Evolutionary conservation across 1,284 basidiomycete genomes (phyloP).

Genomic region (Ceratorhiza oryzae-sativae): DNA sequence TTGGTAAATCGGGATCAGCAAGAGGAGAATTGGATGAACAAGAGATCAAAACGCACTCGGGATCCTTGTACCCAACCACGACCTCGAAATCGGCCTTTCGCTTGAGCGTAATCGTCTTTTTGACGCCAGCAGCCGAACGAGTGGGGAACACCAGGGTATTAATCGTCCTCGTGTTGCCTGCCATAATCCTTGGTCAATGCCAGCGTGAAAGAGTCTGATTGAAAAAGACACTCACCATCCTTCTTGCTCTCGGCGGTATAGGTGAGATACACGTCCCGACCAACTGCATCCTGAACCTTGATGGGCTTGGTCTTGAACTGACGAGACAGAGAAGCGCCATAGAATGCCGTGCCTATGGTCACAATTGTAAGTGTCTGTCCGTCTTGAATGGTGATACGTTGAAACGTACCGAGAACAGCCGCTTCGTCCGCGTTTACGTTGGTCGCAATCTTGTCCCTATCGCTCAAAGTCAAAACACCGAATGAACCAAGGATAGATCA

Average conservation of each 20-base stretch:
- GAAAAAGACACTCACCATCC: constrained; percentile 38
- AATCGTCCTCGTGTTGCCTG: constrained; percentile 66
- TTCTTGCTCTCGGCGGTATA: constrained; percentile 68
- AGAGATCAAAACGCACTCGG: constrained; percentile 41
- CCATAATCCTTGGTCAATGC: not conserved
- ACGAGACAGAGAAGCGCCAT: constrained; percentile 87
- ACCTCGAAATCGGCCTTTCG: constrained; percentile 80
- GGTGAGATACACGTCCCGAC: constrained; percentile 77
- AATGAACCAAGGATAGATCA: not conserved
- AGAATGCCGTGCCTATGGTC: constrained; percentile 91
- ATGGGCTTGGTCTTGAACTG: constrained; percentile 98
- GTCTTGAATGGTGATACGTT: too few species aligned
- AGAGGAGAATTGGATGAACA: not conserved
- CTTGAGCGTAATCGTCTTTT: constrained; percentile 84
- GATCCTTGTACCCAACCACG: constrained; percentile 71
- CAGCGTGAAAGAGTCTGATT: not conserved
- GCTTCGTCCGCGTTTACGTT: constrained; percentile 99
- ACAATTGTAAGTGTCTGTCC: too few species aligned
- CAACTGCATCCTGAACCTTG: constrained; percentile 76
- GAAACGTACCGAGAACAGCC: constrained; percentile 90
- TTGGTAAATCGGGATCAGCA: not conserved
- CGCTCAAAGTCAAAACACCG: not conserved
- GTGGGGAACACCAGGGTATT: constrained; percentile 76
- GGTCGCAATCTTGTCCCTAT: constrained; percentile 79
- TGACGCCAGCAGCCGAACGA: constrained; percentile 75